Evolutionary conservation across 306 rosid species (phyloP).

Genomic region (Quercus engelmannii): DNA sequence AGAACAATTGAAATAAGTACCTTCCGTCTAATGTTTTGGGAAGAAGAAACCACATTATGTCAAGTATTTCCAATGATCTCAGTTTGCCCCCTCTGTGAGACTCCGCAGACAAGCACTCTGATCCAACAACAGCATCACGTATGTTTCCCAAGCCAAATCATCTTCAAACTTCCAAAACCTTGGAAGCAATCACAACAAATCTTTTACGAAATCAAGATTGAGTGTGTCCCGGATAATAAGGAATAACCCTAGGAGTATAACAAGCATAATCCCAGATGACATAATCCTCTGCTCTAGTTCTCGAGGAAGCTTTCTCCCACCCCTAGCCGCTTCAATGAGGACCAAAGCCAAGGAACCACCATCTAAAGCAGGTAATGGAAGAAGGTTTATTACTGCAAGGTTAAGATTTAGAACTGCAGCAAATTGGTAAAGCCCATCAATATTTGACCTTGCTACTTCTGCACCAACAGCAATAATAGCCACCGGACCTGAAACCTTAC

Average conservation of each 20-base stretch:
- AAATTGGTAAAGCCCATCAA: constrained; percentile 82
- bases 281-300: constrained; percentile 91
- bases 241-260: constrained; percentile 75
- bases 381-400: constrained; percentile 87
- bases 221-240: constrained; percentile 84
- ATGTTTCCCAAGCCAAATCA: constrained; percentile 18
- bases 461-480: constrained; percentile 95
- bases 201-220: constrained; percentile 84
- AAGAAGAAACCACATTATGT: constrained; percentile 29
- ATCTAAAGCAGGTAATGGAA: constrained; percentile 87
- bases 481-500: constrained; percentile 95
- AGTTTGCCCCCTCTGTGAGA: constrained; percentile 22
- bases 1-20: constrained; percentile 17
- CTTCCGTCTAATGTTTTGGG: constrained; percentile 25
- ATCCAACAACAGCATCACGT: constrained; percentile 29
- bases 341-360: constrained; percentile 87
- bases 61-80: constrained; percentile 26
- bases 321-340: constrained; percentile 87
- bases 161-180: constrained; percentile 6
- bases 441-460: constrained; percentile 83
- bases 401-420: constrained; percentile 84
- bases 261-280: constrained; percentile 87
- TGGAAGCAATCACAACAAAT: constrained; percentile 49
- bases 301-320: constrained; percentile 85
- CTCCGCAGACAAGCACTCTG: constrained; percentile 20